Evolutionary conservation across 2,329 filamentous ascomycete species (phyloP).

Genomic region (Fusarium secorum): DNA sequence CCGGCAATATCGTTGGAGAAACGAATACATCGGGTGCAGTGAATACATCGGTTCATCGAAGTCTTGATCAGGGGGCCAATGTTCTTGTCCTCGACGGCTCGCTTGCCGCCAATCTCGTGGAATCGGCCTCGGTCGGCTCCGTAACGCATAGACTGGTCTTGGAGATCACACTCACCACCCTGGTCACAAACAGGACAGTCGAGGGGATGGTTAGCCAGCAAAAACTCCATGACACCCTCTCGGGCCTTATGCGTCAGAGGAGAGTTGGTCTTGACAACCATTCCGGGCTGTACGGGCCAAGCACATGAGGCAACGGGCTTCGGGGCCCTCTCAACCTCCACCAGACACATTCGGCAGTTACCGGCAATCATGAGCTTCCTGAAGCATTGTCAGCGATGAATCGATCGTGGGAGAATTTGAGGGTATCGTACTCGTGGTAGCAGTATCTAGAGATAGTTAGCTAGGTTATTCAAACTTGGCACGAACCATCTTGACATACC

Average conservation of each 20-base stretch:
- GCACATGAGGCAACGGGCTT: constrained; percentile 98
- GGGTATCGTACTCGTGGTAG: constrained; percentile 85
- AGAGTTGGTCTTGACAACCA: constrained; percentile 99
- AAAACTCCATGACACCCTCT: constrained; percentile 98
- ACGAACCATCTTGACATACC: constrained; percentile 58
- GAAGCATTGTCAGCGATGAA: constrained; percentile 52
- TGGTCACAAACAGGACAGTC: constrained; percentile 99
- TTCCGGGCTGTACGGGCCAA: constrained; percentile 97
- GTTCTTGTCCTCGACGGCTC: constrained; percentile 99
- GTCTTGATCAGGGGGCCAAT: constrained; percentile 98
- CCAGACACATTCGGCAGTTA: constrained; percentile 99
- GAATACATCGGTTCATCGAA: constrained; percentile 99
- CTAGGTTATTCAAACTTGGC: constrained; percentile 35
- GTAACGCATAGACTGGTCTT: constrained; percentile 99
- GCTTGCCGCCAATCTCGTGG: constrained; percentile 94
- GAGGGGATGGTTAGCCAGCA: constrained; percentile 93
- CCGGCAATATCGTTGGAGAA: constrained; percentile 98
- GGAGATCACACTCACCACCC: constrained; percentile 97
- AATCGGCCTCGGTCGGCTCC: constrained; percentile 95
- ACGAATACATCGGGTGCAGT: constrained; percentile 96
- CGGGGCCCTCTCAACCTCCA: constrained; percentile 94
- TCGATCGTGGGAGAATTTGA: constrained; percentile 40
- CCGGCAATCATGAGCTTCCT: constrained; percentile 99
- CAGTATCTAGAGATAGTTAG: constrained; percentile 76
- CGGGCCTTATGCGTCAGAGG: constrained; percentile 95